phyloP scores from a whole-genome alignment of 2,329 filamentous ascomycete genomes.

The Aspergillus neoniger region DNA sequence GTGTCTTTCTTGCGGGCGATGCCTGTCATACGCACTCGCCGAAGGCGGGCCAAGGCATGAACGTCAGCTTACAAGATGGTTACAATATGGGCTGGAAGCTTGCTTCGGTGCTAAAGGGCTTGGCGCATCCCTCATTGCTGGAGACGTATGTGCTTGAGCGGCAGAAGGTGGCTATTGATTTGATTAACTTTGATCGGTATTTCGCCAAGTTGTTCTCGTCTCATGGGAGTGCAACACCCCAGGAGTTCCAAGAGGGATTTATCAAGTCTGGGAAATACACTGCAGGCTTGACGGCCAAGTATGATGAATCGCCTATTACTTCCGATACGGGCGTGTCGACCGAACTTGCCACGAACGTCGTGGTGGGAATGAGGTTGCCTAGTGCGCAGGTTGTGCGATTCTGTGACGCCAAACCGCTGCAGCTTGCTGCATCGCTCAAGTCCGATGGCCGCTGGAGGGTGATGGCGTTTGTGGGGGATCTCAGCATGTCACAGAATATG shows the following conservation, averaged over 20 bases:
- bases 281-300: conserved; percentile 60
- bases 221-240: conserved; percentile 44
- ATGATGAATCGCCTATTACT: conserved; percentile 55
- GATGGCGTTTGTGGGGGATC: conserved; percentile 52
- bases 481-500: conserved; percentile 30
- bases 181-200: conserved; percentile 63
- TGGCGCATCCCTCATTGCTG: conserved; percentile 47
- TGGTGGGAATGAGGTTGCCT: conserved; percentile 53
- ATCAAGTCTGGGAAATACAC: conserved; percentile 60
- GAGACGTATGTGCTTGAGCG: conserved; percentile 58
- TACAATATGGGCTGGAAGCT: conserved; percentile 66
- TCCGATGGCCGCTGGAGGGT: conserved; percentile 57
- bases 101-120: conserved; percentile 50
- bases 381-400: conserved; percentile 62
- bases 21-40: conserved; percentile 70
- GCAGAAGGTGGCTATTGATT: conserved; percentile 55
- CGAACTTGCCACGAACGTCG: conserved; percentile 39
- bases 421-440: conserved; percentile 51
- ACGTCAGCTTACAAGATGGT: conserved; percentile 58
- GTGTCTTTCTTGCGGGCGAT: conserved; percentile 70
- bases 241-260: conserved; percentile 60
- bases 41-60: conserved; percentile 67
- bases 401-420: conserved; percentile 61
- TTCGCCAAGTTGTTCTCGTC: conserved; percentile 57
- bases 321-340: conserved; percentile 35